phyloP scores from a whole-genome alignment of 306 rosid genomes.

The Acacia melanoxylon region DNA sequence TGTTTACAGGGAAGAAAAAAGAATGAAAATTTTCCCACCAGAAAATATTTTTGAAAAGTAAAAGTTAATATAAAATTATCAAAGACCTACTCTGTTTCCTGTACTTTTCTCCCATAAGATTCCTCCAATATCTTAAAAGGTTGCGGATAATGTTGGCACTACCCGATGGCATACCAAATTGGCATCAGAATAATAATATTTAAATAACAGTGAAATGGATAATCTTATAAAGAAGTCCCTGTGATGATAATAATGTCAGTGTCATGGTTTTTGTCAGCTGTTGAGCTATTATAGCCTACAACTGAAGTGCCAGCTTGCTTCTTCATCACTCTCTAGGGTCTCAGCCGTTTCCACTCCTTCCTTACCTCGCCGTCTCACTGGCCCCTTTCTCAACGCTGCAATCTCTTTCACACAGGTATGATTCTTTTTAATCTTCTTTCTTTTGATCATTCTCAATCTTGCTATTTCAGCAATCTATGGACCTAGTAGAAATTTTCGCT shows the following conservation, averaged over 20 bases:
- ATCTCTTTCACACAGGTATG: not conserved
- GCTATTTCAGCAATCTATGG: not conserved
- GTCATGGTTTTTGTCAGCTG: conserved; percentile 15
- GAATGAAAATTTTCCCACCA: no score
- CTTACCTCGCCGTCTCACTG: not conserved
- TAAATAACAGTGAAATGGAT: not conserved
- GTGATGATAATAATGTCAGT: not conserved
- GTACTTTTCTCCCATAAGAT: not conserved
- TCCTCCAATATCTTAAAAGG: not conserved
- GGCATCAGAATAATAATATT: not conserved
- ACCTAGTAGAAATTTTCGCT: not conserved
- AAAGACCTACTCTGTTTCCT: not conserved
- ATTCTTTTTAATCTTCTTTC: not conserved
- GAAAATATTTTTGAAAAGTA: no score
- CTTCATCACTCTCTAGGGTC: not conserved
- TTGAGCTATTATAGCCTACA: not conserved
- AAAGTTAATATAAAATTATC: not conserved
- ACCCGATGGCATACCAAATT: not conserved
- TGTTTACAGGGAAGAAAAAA: no score
- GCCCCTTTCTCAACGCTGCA: not conserved
- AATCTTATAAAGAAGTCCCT: not conserved
- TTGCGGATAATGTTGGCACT: not conserved
- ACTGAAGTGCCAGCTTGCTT: not conserved
- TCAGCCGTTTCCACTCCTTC: not conserved
- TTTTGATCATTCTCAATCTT: not conserved